These are phyloP conservation scores for Lipomyces spencermartinsiae DNA, from an alignment of 805 yeast genomes.

Conservation along the genomic window DNA sequence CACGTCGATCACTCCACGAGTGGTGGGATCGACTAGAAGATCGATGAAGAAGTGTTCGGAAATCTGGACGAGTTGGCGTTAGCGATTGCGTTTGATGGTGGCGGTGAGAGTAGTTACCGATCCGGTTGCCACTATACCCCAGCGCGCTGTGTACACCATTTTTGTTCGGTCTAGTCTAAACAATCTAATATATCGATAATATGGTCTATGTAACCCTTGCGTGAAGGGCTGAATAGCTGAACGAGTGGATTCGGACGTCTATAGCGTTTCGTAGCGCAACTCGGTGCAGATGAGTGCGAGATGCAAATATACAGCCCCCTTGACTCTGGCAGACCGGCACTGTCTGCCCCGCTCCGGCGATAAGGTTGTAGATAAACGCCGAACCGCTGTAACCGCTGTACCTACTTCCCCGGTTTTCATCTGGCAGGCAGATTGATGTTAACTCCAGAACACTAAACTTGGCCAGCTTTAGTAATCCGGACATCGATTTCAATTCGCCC, in stretches of 20 bases:
- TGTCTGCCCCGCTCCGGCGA: no score
- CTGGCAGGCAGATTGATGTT: no score
- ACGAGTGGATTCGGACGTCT: neutral
- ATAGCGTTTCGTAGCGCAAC: neutral
- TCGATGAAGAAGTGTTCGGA: conserved; percentile 29
- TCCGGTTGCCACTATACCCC: conserved; percentile 35
- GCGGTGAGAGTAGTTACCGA: conserved; percentile 10
- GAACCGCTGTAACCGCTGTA: no score
- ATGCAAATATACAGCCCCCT: neutral
- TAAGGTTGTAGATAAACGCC: no score
- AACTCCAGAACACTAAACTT: no score
- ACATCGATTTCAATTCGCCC: no score
- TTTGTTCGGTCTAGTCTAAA: neutral
- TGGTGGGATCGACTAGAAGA: conserved; percentile 28
- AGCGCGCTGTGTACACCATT: conserved; percentile 30
- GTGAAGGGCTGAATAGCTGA: neutral
- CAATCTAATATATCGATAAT: neutral
- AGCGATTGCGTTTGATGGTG: neutral
- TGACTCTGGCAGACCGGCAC: no score
- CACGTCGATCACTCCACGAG: conserved; percentile 42
- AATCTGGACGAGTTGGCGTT: conserved; percentile 28
- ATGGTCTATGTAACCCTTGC: no score
- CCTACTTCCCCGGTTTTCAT: no score
- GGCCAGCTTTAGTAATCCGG: no score
- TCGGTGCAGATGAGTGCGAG: neutral